phyloP scores from a whole-genome alignment of 345 rosid genomes.

The Populus tremula region DNA sequence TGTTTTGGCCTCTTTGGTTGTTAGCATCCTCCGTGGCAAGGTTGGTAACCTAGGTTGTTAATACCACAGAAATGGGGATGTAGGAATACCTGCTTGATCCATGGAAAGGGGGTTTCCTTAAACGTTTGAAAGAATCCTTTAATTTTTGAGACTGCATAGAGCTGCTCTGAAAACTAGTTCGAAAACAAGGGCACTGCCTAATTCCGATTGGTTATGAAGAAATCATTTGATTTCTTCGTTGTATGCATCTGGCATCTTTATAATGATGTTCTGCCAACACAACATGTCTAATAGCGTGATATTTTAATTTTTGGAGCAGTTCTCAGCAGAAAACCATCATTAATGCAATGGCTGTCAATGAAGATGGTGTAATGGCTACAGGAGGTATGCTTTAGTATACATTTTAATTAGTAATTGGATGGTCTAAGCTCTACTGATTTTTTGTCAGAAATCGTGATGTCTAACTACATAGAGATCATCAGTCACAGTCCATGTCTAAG shows the following conservation, averaged over 20 bases:
- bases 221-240: too few relatives aligned
- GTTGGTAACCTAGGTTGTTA: background rate
- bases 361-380: slow-evolving; percentile 94
- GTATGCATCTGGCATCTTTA: background rate
- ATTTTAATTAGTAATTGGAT: background rate
- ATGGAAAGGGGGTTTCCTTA: background rate
- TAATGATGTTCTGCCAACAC: background rate
- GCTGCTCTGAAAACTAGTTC: background rate
- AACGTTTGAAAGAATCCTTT: background rate
- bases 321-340: slow-evolving; percentile 98
- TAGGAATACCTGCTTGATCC: background rate
- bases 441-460: background rate
- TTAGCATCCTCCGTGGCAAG: background rate
- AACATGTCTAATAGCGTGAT: background rate
- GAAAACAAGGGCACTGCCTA: background rate
- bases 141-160: background rate
- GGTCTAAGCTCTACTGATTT: background rate
- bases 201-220: background rate
- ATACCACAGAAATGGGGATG: background rate
- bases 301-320: slow-evolving; percentile 38
- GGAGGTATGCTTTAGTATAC: slow-evolving; percentile 58
- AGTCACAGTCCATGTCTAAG: background rate
- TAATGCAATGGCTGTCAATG: slow-evolving; percentile 88
- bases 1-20: background rate
- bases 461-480: background rate